phyloP scores from a whole-genome alignment of 2,329 filamentous ascomycete species.

The Raffaelea albimanens region DNA sequence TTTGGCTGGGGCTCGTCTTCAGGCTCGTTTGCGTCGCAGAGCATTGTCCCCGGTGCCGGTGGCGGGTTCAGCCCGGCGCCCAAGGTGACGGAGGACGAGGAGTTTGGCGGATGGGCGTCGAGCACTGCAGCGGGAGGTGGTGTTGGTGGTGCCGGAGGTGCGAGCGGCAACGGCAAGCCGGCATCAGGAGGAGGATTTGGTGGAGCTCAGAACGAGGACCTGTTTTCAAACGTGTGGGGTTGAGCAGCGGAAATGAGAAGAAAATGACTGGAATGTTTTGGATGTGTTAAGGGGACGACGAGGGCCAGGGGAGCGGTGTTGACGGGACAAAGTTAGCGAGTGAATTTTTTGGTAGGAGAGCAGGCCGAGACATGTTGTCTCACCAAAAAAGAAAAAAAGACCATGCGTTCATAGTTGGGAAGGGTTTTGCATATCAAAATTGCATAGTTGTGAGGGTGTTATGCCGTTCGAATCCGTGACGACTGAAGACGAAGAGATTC shows the following conservation, averaged over 20 bases:
- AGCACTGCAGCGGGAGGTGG: slow-evolving; percentile 40
- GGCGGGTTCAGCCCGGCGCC: slow-evolving; percentile 57
- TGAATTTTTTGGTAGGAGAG: no score
- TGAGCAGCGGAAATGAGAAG: slow-evolving; percentile 35
- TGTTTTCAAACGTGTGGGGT: slow-evolving; percentile 96
- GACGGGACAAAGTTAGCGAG: no score
- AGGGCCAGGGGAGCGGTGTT: no score
- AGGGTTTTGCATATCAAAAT: not conserved
- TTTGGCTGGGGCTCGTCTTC: slow-evolving; percentile 47
- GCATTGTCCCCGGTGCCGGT: slow-evolving; percentile 51
- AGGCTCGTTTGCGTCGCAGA: slow-evolving; percentile 44
- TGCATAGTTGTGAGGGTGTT: not conserved
- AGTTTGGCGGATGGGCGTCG: slow-evolving; percentile 93
- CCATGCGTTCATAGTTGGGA: not conserved
- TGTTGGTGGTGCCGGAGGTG: slow-evolving; percentile 20
- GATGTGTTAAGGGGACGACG: no score
- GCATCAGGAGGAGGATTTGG: slow-evolving; percentile 51
- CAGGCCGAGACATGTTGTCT: not conserved
- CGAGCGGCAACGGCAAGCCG: slow-evolving; percentile 22
- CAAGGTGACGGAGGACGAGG: slow-evolving; percentile 78
- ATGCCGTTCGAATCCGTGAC: no score
- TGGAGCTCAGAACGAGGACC: slow-evolving; percentile 66
- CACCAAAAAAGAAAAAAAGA: not conserved
- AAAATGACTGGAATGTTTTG: no score
- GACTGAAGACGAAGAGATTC: no score